Base-by-base conservation (phyloP, 202 grass and related monocot genomes). In the Cymbopogon flexuosus region DNA sequence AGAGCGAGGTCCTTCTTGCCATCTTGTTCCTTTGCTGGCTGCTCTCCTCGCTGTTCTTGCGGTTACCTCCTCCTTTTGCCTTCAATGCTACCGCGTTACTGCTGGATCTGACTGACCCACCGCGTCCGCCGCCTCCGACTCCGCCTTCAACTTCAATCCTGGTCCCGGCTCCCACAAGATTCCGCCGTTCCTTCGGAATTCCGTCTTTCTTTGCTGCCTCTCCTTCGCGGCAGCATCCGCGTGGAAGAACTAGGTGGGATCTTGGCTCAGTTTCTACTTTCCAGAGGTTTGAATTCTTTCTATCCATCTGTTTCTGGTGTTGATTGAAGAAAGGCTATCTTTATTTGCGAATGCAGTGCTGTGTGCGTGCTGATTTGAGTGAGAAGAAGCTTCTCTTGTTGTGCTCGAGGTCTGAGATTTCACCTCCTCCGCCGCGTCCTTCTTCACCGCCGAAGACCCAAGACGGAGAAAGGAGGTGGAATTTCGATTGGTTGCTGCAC, bases 81-180 rank as follows among this genome's bases (percentile, higher is more conserved):
- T 85, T 89, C 76, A 83, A 89, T 80, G 77, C 80, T 67, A 70
- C 82, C 67, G 79, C 85, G 84, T 73, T 82, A 18, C 78, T 49
- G 87, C 87, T 81, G 90, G 90, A 92, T 92, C 90, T 88, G 83
- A 85, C 29, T 27, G 24, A 56, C 43, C 56, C 35, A 57, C 37
- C 54, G 79, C 79, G 65, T 65, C 63, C 39, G 62, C 36, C 52
- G 79, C 78, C 65, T 56, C 73, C 24, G 42, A 45, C 43, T 43
- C 59, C 10, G 42, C 19, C 40, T 61, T 46, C 47, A 66, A 79
- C 8, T 35, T 29, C 10, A 80, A 23, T 71, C 65, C 13, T 64
- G 36, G 14, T 6, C n/a, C 77, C 8, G 45, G 57, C 12, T 24
- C 67, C 65, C 76, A 27, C 19, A 14, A 4, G 59, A 58, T 57